A percentile compares a stretch with the other conserved stretches of the same genome.
phyloP scores from a whole-genome alignment of 768 basidiomycete genomes.

The Tulasnella sp. region DNA sequence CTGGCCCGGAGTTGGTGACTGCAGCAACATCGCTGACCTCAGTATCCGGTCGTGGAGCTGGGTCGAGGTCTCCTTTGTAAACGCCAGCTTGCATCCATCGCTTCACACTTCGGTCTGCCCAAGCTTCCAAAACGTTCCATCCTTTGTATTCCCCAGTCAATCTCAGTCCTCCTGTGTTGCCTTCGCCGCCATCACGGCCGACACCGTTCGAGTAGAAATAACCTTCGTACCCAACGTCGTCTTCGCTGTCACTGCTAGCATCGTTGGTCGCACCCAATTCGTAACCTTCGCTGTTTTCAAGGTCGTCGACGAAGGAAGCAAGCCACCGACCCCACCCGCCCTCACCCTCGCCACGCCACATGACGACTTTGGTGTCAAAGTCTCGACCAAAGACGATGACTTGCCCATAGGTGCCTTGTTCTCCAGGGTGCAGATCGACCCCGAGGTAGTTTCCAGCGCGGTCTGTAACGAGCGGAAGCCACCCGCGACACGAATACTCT shows the following conservation, averaged over 20 bases:
- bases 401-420: conserved; percentile 67
- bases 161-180: conserved; percentile 55
- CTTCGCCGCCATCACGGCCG: conserved; percentile 61
- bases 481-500: conserved; percentile 87
- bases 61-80: conserved; percentile 1
- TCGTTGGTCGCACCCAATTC: conserved; percentile 55
- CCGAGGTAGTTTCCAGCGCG: conserved; percentile 95
- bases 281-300: conserved; percentile 82
- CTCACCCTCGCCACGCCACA: conserved; percentile 82
- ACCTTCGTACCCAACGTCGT: conserved; percentile 72
- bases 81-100: conserved; percentile 71
- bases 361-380: conserved; percentile 93
- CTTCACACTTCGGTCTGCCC: conserved; percentile 79
- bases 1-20: background rate
- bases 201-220: conserved; percentile 78
- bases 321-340: conserved; percentile 95
- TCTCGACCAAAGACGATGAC: conserved; percentile 98
- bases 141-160: conserved; percentile 79
- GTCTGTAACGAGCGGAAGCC: conserved; percentile 92
- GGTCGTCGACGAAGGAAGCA: conserved; percentile 77
- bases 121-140: conserved; percentile 86
- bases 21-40: conserved; percentile 3
- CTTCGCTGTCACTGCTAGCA: conserved; percentile 51
- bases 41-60: conserved; percentile 1
- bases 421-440: conserved; percentile 80